Conservation (phyloP, 306 rosid genomes). For the Rosa persica region DNA sequence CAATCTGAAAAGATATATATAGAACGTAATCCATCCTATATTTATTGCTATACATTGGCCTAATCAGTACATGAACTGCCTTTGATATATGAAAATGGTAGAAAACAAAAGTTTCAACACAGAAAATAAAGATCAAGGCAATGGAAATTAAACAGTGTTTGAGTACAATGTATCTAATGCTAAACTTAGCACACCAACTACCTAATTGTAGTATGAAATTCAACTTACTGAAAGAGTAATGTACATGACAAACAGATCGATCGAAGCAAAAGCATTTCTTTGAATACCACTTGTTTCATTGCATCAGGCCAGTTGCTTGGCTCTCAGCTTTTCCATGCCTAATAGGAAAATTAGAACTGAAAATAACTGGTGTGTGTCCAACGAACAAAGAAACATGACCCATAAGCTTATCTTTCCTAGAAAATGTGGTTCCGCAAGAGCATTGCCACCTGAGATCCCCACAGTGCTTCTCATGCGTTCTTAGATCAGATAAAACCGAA, state of each 20-base stretch:
- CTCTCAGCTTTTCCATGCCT: conserved; percentile 21
- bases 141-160: not conserved
- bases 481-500: conserved; percentile 83
- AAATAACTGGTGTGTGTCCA: conserved; percentile 55
- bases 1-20: not conserved
- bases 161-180: not conserved
- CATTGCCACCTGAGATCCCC: conserved; percentile 88
- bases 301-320: conserved; percentile 8
- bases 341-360: conserved; percentile 1
- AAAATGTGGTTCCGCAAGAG: conserved; percentile 88
- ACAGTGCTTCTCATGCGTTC: conserved; percentile 96
- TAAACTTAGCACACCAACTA: not conserved
- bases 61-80: not conserved
- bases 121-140: not conserved
- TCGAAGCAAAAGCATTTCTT: not conserved
- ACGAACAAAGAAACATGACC: conserved; percentile 80
- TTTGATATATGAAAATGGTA: not conserved
- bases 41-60: not conserved
- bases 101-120: not conserved
- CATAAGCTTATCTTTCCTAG: conserved; percentile 92
- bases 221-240: not conserved
- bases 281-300: not conserved
- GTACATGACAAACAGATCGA: not conserved
- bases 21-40: not conserved
- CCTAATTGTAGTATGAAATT: not conserved